These are phyloP conservation scores for Metschnikowia matae DNA, from an alignment of 805 yeast species.

Conservation along the genomic window DNA sequence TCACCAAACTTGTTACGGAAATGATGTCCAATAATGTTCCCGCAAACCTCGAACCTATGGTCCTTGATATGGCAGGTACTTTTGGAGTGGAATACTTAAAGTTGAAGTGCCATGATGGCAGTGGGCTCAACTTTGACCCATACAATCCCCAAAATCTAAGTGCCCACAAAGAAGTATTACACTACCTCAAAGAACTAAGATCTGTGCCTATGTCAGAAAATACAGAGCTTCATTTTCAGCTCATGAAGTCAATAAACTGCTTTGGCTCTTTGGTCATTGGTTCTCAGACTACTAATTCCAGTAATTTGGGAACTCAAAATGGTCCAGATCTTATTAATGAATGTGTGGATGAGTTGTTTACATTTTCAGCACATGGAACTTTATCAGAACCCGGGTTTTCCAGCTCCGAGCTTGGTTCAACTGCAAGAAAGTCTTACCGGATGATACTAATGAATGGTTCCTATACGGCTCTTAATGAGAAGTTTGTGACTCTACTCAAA, in stretches of 20 bases:
- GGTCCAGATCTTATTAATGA: not conserved
- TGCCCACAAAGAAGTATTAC: slow-evolving; percentile 1
- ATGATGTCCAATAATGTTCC: slow-evolving; percentile 3
- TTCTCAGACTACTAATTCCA: not conserved
- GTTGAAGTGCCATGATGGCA: not conserved
- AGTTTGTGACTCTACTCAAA: slow-evolving; percentile 48
- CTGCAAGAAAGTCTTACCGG: slow-evolving; percentile 3
- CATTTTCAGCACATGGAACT: not conserved
- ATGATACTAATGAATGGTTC: slow-evolving; percentile 4
- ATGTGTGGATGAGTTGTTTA: slow-evolving; percentile 7
- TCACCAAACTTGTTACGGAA: not conserved
- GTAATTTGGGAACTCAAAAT: not conserved
- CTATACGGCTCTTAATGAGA: slow-evolving; percentile 40
- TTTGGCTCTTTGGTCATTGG: not conserved
- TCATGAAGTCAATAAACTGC: slow-evolving; percentile 6
- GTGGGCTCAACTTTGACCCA: not conserved
- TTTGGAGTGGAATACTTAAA: slow-evolving; percentile 8
- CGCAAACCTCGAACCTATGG: slow-evolving; percentile 8
- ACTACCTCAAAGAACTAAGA: slow-evolving; percentile 2
- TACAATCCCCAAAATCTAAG: not conserved
- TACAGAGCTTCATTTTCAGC: slow-evolving; percentile 6
- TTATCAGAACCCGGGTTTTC: no score
- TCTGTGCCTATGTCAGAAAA: not conserved
- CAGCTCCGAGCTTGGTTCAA: not conserved
- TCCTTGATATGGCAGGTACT: slow-evolving; percentile 8